Percentiles rank a stretch among this genome's conserved stretches.
These are phyloP conservation scores for Paracoccidioides brasiliensis DNA, from an alignment of 2,329 filamentous ascomycete genomes.

Conservation along the genomic window DNA sequence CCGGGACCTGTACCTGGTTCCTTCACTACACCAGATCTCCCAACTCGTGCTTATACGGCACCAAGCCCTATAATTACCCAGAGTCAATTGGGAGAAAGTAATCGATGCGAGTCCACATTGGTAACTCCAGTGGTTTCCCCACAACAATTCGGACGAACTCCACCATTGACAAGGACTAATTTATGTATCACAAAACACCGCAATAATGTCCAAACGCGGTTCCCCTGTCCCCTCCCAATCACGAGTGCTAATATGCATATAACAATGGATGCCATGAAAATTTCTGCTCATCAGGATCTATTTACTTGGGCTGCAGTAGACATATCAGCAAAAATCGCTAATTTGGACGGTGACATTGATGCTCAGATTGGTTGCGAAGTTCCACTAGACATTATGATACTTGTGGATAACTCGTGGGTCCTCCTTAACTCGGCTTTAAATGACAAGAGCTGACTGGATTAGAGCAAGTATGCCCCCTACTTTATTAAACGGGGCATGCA, in stretches of 20 bases:
- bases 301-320: constrained; percentile 25
- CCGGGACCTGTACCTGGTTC: not conserved
- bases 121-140: not conserved
- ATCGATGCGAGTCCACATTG: not conserved
- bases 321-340: constrained; percentile 17
- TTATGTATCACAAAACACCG: constrained; percentile 6
- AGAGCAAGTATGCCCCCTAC: constrained; percentile 10
- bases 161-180: not conserved
- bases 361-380: constrained; percentile 11
- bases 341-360: constrained; percentile 4
- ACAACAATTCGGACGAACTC: not conserved
- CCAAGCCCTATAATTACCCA: not conserved
- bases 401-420: constrained; percentile 25
- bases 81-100: not conserved
- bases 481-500: constrained; percentile 13
- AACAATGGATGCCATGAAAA: constrained; percentile 7
- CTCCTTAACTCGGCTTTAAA: constrained; percentile 3
- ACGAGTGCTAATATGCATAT: constrained; percentile 9
- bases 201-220: constrained; percentile 2
- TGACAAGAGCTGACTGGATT: constrained; percentile 8
- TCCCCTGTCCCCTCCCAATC: constrained; percentile 4
- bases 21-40: not conserved
- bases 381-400: constrained; percentile 24
- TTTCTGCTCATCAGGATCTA: constrained; percentile 3
- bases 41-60: not conserved